Conservation (phyloP, 345 rosid species). For the Pistacia atlantica region DNA sequence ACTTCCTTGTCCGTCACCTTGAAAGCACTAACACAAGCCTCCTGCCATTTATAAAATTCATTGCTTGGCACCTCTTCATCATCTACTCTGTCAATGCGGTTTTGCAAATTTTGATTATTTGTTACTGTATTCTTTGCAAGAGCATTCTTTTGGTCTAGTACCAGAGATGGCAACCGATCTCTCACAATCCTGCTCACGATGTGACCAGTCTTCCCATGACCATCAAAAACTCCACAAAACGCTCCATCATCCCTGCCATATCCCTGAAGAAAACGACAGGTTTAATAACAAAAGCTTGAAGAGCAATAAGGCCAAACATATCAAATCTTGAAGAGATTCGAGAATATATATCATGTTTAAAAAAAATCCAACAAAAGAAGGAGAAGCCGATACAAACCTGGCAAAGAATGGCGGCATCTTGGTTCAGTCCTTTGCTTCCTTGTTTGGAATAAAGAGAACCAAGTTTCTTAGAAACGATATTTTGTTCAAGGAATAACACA, state of each 20-base stretch:
- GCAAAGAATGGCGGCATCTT: constrained; percentile 74
- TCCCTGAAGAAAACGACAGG: constrained; percentile 34
- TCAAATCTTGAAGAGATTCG: neutral
- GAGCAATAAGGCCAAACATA: neutral
- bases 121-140: constrained; percentile 12
- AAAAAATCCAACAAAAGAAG: neutral
- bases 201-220: constrained; percentile 86
- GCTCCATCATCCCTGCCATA: constrained; percentile 63
- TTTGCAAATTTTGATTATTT: neutral
- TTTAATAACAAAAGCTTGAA: neutral
- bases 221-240: constrained; percentile 81
- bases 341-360: neutral
- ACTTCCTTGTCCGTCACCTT: constrained; percentile 73
- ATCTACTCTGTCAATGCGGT: neutral
- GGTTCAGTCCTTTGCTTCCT: constrained; percentile 82
- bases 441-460: constrained; percentile 61
- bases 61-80: constrained; percentile 14
- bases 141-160: constrained; percentile 54
- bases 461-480: constrained; percentile 12
- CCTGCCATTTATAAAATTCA: constrained; percentile 40
- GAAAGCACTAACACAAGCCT: constrained; percentile 50
- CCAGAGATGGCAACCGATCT: constrained; percentile 55
- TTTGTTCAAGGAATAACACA: constrained; percentile 20
- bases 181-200: constrained; percentile 67
- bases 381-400: constrained; percentile 36